Evolutionary conservation across 768 basidiomycete genomes (phyloP), one percentile per base, ranked within the genome.

Genomic region (Mycena polygramma): DNA sequence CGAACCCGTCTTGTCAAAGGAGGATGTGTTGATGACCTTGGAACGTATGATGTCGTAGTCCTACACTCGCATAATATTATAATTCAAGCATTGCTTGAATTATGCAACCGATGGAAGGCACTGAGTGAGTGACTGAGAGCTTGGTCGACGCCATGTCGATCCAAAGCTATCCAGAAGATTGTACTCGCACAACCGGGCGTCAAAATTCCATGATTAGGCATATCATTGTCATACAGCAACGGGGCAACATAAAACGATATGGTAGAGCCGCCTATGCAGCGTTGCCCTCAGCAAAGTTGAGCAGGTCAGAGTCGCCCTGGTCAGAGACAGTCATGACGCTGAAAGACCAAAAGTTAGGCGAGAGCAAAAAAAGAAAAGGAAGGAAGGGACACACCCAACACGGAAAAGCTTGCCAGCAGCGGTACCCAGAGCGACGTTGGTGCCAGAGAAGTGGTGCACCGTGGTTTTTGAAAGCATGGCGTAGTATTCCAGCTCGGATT

Each of bases 351-450:
- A 37, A 11, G 45, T 59, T 66, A 68, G 66, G 17, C 30, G 39
- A 41, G 52, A 46, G 20, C n/a, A n/a, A n/a, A n/a, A 45, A 7
- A 19, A 57, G 52, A 63, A 63, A 55, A 36, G 60, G 37, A 52
- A 65, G 35, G 62, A 17, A 84, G 15, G 61, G 48, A 77, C 60
- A 15, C 22, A 95, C 94, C 95, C 97, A 70, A 99, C 97, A 75
- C 97, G 96, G 94, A 98, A 99, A 75, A 99, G 92, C 86, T 97
- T 97, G 81, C 98, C 98, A 69, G 98, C 97, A 82, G 98, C 98
- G 59, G 98, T 99, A 68, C 98, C 98, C 74, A 99, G 93, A 69
- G 97, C 94, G 76, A 99, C 96, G 81, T 99, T 99, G 73, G 96
- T 96, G 73, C 98, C 98, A 73, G 91, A 88, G 82, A 98, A 99